Base-by-base conservation (phyloP, 2,329 filamentous ascomycete species). In the Sclerotinia trifoliorum region DNA sequence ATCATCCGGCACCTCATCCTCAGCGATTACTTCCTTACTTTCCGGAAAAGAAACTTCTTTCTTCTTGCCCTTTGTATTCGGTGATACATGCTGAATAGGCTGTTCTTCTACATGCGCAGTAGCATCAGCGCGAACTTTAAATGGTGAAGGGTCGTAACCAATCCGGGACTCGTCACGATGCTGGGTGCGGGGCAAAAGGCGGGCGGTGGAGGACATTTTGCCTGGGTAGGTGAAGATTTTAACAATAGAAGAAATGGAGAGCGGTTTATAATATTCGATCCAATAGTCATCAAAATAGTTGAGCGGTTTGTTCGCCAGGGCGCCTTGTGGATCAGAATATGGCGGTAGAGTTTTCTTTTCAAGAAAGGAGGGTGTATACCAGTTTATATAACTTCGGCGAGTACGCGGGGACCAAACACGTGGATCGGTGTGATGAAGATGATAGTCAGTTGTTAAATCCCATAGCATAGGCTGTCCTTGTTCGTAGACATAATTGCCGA, bases 401-500 rank as follows among this genome's bases (percentile, higher is more conserved):
- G 79, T 80, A 71, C 86, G 86, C 21, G 86, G 82, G 2, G 89
- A 85, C 86, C 91, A 94, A 5, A 84, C 83, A 65, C 90, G 86
- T 0, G 95, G 95, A 77, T 96, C 85, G 46, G 90, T 88, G 75
- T 99, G 94, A 76, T 99, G 95, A 8, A 99, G 87, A 75, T 98
- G 96, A 80, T 98, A 97, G 78, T 99, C 95, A 3, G 93, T 97
- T 3, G 90, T 85, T 10, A 99, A 84, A 77, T 99, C 95, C 95
- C 95, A 99, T 2, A 99, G 84, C 92, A 98, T 94, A 0, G 95
- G 95, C 77, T 96, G 90, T 0, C 92, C 93, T 71, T 93, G 88
- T 0, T 86, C 81, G 77, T 93, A 98, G 63, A 94, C 92, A 78
- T 99, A 99, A 76, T 98, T 97, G 8, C 95, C 95, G 1, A 99